Base-by-base conservation (phyloP, 164 flowering plant species). In the Aristolochia californica region DNA sequence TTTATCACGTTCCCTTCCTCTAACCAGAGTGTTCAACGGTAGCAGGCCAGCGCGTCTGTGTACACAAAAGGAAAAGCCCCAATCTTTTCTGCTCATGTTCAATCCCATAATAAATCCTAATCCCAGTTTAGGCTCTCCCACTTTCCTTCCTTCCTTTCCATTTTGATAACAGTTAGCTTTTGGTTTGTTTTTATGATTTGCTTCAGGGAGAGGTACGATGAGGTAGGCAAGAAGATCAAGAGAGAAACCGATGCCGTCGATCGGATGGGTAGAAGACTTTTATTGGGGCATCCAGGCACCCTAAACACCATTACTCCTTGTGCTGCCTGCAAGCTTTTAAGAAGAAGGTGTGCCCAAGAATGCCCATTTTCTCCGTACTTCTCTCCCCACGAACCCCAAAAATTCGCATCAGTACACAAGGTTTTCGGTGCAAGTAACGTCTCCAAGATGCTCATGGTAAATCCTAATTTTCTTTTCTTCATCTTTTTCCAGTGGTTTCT, bases 401-500 rank as follows among this genome's bases (percentile, higher is more conserved):
- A 86, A 56, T 91, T 91, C 51, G 95, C 95, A 24, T 82, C 95
- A 25, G 98, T 91, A 43, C 98, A 91, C 71, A 91, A 86, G 64
- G 90, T 88, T 71, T 91, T 91, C 38, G 98, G 98, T 40, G 96
- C 98, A 23, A 91, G 98, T 81, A 91, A 91, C 60, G 95, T 91
- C 76, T 84, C 95, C 63, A 91, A 91, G 78, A 77, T 91, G 90
- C 83, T 91, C 45, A 77, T 82, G 90, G 98, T 88, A 74, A 30
- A 27, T 57, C 63, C 34, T 61, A 27, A 62, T 47, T 43, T 12
- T n/a, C n/a, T n/a, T n/a, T n/a, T n/a, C n/a, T 20, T 12, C 15
- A 25, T 40, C 27, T 11, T 53, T 28, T 44, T 8, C 12, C 44
- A 13, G 14, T 5, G 21, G 5, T 10, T 16, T 61, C 23, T 53